Evolutionary conservation across 805 yeast species (phyloP), one percentile per base, ranked within the genome.

Genomic region (Yarrowia porcina): DNA sequence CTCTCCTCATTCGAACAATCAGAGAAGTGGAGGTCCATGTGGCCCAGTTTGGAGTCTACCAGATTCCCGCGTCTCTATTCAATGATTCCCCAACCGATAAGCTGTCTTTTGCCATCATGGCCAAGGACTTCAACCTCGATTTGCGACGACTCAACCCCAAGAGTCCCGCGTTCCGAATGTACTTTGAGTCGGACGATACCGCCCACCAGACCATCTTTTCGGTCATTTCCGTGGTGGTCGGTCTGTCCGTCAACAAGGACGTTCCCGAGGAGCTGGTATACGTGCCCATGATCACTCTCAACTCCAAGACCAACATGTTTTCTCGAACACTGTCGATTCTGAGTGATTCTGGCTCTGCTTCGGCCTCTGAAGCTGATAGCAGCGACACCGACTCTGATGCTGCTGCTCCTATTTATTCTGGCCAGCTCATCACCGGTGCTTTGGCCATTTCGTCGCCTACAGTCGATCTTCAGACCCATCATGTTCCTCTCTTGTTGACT

Each of bases 121-220:
- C 73, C 60, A 70, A 73, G 49, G 79, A 77, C 63, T 39, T 75
- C 56, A 67, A 69, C 15, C 63, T 77, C 38, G 78, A 75, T 57
- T 49, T 76, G 23, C 68, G 78, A 49, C 69, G 79, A 5, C 70
- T 76, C 66, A 76, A 73, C 64, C 72, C 79, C 7, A 66, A 68
- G 35, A 73, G 73, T 56, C 76, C 79, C 11, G 78, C 77, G 1
- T 77, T 76, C 67, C 70, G 74, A 65, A 69, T 77, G 65, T 65
- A 70, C 38, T 77, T 74, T 64, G 68, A 68, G 9, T 65, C 65
- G 3, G 69, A 65, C 20, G 78, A 74, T 39, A 63, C 69, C n/a
- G 79, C 79, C 4, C 80, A 77, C 64, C 80, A 77, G 67, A 72
- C 75, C 10, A 68, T 75, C 11, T 64, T 74, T 49, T 67, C 76